phyloP scores from a whole-genome alignment of 495 filamentous ascomycete species.

The Penicillium argentinense region DNA sequence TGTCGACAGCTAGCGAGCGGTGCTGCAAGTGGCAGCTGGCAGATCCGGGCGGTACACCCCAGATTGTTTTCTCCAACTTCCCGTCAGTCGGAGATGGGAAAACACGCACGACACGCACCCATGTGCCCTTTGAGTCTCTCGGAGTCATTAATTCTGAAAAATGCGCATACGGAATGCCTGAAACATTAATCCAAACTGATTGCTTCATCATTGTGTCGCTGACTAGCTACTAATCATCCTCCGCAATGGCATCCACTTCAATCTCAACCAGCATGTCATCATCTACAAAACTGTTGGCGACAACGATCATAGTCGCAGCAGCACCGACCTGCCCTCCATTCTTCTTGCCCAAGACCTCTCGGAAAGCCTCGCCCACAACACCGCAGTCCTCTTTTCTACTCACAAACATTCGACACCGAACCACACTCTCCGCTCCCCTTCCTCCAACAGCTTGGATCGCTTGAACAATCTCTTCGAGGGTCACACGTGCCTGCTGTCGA shows the following conservation, averaged over 20 bases:
- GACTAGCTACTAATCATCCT: background rate
- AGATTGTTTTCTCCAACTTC: background rate
- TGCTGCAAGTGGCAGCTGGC: constrained; percentile 6
- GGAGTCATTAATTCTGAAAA: too few relatives aligned
- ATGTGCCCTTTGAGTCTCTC: too few relatives aligned
- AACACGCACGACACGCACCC: too few relatives aligned
- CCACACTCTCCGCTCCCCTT: constrained; percentile 34
- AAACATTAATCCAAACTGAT: background rate
- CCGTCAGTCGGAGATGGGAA: too few relatives aligned
- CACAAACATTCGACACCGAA: constrained; percentile 45
- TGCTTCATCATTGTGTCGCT: background rate
- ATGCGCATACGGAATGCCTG: too few relatives aligned
- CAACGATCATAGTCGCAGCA: constrained; percentile 46
- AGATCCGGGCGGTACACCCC: background rate
- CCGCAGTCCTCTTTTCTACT: constrained; percentile 33
- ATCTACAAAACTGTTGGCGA: constrained; percentile 42
- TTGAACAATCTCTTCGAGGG: constrained; percentile 39
- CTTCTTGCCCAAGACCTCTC: constrained; percentile 32
- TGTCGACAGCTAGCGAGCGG: constrained; percentile 17
- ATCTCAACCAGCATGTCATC: constrained; percentile 48
- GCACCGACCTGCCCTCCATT: constrained; percentile 26
- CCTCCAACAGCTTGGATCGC: constrained; percentile 44
- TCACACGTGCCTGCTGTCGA: constrained; percentile 36
- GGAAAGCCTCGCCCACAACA: constrained; percentile 35
- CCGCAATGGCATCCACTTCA: constrained; percentile 43